Evolutionary conservation across 2,329 filamentous ascomycete genomes (phyloP), one percentile per base, ranked within the genome.

Genomic region (Massarina eburnea): DNA sequence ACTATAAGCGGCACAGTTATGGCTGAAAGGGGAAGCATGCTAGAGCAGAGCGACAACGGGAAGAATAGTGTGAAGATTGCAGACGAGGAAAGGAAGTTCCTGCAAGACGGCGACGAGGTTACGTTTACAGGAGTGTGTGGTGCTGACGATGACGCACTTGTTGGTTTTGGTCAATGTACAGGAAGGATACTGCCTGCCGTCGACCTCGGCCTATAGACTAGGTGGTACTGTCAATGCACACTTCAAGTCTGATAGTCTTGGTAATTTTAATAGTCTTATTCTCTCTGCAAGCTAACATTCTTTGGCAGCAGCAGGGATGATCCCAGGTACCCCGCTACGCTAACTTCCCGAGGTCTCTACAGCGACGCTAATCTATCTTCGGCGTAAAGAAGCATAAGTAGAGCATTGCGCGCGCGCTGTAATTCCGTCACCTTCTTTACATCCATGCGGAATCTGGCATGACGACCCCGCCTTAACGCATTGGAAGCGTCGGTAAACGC

Each of bases 151-250:
- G 82, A 83, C 2, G 78, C 73, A n/a, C 74, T 85, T 41, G 84
- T 94, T 20, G 89, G 89, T 0, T 92, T 92, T 67, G 88, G 89
- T 2, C 81, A 89, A 52, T 89, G 86, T 54, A 73, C 75, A 17
- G 88, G 86, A 12, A 81, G 68, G 29, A 85, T 91, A 46, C 62
- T 70, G 50, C 66, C 67, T 19, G 67, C 68, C 4, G n/a, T 67
- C 32, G 54, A 51, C 24, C 43, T 66, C 30, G 52, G 44, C 12
- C 58, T 60, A 22, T 45, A 32, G 26, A 40, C 15, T 10, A 3
- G 10, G 10, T 26, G n/a, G 20, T 15, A 10, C 15, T n/a, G 24
- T n/a, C n/a, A 26, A 10, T 26, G 24, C 24, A 26, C 24, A 26
- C 24, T 26, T 26, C 10, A 32, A 15, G 4, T 32, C 29, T 32